Evolutionary conservation across 192 early-diverging fungal genomes (phyloP), one percentile per base, ranked within the genome.

Genomic region (Coemansia guatemalensis): DNA sequence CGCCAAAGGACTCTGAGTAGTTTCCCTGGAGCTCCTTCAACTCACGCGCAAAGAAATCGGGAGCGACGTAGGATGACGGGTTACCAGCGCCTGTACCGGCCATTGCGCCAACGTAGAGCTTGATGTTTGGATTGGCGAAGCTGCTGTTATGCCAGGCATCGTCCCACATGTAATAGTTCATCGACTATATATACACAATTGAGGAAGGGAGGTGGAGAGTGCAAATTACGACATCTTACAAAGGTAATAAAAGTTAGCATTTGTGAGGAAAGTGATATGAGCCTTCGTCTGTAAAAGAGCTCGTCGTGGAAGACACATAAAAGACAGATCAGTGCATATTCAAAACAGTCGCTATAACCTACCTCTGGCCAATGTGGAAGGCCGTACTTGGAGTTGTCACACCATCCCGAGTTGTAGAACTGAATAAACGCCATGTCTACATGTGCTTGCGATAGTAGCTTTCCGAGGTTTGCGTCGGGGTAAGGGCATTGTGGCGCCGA

Each of bases 361-460:
- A 67, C 75, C 66, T 78, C 70, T 65, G 81, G 68, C 69, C 67
- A 74, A 26, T 39, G 64, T 11, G 67, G 75, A 53, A 87, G 53
- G 1, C 76, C 76, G 25, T 67, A 78, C 30, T 78, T 78, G 21
- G 76, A 78, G 33, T 83, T 75, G 30, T 84, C 79, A 41, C 84
- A 83, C 73, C 87, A 88, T 8, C 83, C 83, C 62, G 87, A 87
- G 77, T 92, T 92, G 80, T 92, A 92, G 35, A 89, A 92, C 73
- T 92, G 90, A 7, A 92, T 84, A 64, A 85, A 88, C 3, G 90
- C 74, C 86, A 89, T 82, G 55, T 89, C 87, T 3, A 87, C 67
- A 47, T 86, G 85, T 8, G 89, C 80, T 11, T 82, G 61, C 17
- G 85, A 66, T 26, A 89, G 56, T 11, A 85, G 65, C 2, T 69